Evolutionary conservation across 2,329 filamentous ascomycete genomes (phyloP).

Genomic region (Cytospora schulzeri): DNA sequence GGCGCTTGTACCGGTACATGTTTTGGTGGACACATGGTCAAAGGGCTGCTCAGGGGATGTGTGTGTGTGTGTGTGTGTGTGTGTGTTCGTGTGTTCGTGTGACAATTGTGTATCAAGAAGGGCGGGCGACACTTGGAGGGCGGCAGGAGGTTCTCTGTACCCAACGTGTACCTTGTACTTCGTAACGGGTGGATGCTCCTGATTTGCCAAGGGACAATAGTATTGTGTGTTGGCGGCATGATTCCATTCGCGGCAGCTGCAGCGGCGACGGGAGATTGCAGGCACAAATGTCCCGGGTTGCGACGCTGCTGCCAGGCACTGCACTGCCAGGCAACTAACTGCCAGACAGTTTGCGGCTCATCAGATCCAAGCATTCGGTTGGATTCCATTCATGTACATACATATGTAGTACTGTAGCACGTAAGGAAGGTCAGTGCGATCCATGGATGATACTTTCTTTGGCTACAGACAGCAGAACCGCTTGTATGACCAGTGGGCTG

Average conservation of each 20-base stretch:
- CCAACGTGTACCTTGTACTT: not conserved
- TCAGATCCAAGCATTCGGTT: conserved; percentile 11
- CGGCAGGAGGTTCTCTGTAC: conserved; percentile 7
- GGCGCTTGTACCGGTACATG: not conserved
- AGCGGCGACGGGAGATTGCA: conserved; percentile 35
- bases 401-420: no score
- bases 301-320: conserved; percentile 11
- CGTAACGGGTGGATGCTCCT: conserved; percentile 5
- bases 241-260: conserved; percentile 21
- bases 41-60: not conserved
- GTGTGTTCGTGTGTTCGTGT: no score
- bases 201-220: not conserved
- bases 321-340: no score
- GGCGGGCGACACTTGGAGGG: not conserved
- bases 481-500: not conserved
- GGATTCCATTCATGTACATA: no score
- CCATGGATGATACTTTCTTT: not conserved
- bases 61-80: no score
- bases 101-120: not conserved
- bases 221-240: conserved; percentile 6
- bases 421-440: not conserved
- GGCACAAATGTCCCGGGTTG: conserved; percentile 24
- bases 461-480: not conserved
- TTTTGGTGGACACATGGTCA: not conserved
- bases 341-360: not conserved